phyloP scores from a whole-genome alignment of 2,329 filamentous ascomycete genomes.

The Curvularia spicifera region DNA sequence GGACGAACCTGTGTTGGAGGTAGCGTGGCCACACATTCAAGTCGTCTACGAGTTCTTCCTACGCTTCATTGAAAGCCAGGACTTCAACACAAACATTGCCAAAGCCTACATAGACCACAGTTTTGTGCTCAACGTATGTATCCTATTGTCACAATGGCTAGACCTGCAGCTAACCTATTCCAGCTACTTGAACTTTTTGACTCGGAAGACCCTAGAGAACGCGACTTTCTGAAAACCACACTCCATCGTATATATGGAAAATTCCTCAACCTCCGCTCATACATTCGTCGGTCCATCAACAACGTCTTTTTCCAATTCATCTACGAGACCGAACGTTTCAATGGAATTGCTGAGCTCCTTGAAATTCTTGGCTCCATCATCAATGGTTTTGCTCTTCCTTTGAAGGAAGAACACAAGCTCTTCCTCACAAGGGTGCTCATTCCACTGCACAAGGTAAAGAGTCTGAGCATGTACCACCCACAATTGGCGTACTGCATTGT shows the following conservation, averaged over 20 bases:
- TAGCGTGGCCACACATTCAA: constrained; percentile 98
- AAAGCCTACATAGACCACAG: constrained; percentile 99
- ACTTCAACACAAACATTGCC: constrained; percentile 99
- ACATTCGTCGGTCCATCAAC: constrained; percentile 98
- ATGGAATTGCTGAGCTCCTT: constrained; percentile 93
- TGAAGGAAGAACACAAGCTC: constrained; percentile 98
- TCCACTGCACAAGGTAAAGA: constrained; percentile 97
- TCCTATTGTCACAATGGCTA: neutral
- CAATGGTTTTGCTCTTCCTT: constrained; percentile 93
- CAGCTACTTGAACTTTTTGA: constrained; percentile 96
- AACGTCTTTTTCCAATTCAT: constrained; percentile 99
- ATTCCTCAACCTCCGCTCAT: constrained; percentile 95
- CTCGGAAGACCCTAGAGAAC: constrained; percentile 94
- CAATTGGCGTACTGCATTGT: constrained; percentile 99
- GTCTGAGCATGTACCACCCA: constrained; percentile 99
- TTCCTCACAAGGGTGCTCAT: constrained; percentile 93
- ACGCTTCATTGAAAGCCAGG: constrained; percentile 97
- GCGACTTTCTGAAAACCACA: constrained; percentile 97
- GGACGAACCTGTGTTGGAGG: constrained; percentile 96
- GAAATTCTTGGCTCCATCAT: constrained; percentile 99
- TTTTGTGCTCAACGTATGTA: constrained; percentile 79
- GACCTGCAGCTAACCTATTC: constrained; percentile 25
- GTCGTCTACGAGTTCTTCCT: constrained; percentile 99
- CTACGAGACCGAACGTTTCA: constrained; percentile 98
- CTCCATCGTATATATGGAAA: constrained; percentile 98